phyloP scores from a whole-genome alignment of 2,329 filamentous ascomycete genomes.

The Pseudogymnoascus pannorum region DNA sequence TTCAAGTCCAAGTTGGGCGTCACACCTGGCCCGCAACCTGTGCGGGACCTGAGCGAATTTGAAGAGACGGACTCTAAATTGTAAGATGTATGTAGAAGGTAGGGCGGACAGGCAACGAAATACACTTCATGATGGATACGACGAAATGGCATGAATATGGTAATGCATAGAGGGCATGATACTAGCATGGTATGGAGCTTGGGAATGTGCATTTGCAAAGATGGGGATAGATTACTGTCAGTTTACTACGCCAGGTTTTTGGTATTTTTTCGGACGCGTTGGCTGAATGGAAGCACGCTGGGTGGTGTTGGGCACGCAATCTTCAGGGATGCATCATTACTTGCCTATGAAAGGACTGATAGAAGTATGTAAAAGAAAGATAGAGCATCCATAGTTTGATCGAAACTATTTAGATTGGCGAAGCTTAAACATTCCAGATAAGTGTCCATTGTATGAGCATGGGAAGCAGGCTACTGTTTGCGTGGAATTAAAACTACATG shows the following conservation, averaged over 20 bases:
- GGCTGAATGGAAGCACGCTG: neutral
- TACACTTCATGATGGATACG: conserved; percentile 1
- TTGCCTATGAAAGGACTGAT: neutral
- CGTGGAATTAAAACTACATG: neutral
- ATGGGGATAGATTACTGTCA: neutral
- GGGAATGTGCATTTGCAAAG: neutral
- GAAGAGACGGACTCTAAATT: conserved; percentile 81
- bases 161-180: conserved; percentile 5
- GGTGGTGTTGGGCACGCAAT: neutral
- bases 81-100: conserved; percentile 35
- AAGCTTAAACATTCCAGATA: neutral
- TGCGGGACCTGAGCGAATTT: conserved; percentile 73
- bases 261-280: neutral
- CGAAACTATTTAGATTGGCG: neutral
- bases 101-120: neutral
- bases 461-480: neutral
- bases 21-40: conserved; percentile 64
- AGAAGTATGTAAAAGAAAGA: conserved; percentile 8
- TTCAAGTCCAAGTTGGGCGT: conserved; percentile 73
- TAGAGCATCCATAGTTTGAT: neutral
- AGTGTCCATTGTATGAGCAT: neutral
- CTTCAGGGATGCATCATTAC: neutral
- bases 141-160: neutral
- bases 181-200: conserved; percentile 4
- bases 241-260: neutral